Evolutionary conservation across 2,329 filamentous ascomycete genomes (phyloP).

Genomic region (Cladosporium halotolerans): DNA sequence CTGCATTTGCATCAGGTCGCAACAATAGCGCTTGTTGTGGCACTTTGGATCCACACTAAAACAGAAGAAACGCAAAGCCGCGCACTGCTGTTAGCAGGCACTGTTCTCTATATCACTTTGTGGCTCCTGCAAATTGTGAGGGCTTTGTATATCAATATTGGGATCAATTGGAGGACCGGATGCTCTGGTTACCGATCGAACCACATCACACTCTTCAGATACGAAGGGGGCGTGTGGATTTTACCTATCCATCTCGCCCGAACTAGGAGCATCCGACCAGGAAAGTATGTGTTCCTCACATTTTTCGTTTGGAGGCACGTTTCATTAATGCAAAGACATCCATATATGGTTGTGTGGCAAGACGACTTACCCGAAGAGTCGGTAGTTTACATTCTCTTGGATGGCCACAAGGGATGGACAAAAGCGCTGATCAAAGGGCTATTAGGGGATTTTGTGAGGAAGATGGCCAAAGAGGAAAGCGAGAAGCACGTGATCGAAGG

Average conservation of each 20-base stretch:
- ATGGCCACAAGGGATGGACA: not conserved
- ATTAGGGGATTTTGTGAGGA: not conserved
- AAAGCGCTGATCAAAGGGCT: too few species aligned
- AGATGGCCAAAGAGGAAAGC: not conserved
- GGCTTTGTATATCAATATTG: not conserved
- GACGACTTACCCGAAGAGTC: not conserved
- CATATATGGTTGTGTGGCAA: not conserved
- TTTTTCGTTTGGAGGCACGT: not conserved
- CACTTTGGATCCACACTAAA: not conserved
- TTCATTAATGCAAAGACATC: not conserved
- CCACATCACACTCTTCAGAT: too few species aligned
- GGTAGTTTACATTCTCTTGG: not conserved
- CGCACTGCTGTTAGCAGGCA: not conserved
- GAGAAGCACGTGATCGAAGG: not conserved
- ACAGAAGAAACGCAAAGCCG: not conserved
- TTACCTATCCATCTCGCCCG: not conserved
- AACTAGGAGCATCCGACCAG: not conserved
- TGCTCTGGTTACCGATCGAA: too few species aligned
- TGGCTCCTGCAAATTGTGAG: not conserved
- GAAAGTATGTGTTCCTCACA: not conserved
- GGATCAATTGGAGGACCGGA: too few species aligned
- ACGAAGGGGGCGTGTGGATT: not conserved
- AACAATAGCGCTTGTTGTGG: not conserved
- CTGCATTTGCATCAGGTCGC: not conserved
- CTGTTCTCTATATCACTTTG: not conserved